Conservation (phyloP, 768 basidiomycete species). For the Mycena indigotica region DNA sequence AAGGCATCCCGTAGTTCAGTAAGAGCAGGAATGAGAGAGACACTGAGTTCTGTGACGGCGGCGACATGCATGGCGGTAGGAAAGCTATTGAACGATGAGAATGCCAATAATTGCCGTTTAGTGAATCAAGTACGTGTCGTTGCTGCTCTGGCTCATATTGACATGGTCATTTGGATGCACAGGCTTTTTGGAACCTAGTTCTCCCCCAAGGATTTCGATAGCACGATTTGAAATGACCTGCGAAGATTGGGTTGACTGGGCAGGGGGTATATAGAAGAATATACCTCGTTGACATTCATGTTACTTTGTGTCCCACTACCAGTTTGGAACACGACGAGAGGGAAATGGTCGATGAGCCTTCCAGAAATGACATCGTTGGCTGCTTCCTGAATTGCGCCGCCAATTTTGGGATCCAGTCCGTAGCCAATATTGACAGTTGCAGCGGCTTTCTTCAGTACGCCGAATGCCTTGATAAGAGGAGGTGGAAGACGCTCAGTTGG, state of each 20-base stretch:
- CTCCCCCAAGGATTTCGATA: conserved; percentile 93
- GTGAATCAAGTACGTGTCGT: conserved; percentile 73
- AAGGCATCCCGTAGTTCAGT: conserved; percentile 82
- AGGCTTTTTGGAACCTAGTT: conserved; percentile 93
- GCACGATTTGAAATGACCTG: conserved; percentile 98
- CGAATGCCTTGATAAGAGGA: conserved; percentile 97
- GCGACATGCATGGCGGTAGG: conserved; percentile 99
- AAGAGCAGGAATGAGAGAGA: conserved; percentile 82
- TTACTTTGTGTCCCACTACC: conserved; percentile 99
- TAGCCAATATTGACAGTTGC: conserved; percentile 86
- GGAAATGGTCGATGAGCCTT: conserved; percentile 93
- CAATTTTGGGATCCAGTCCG: conserved; percentile 87
- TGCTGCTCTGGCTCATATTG: conserved; percentile 98
- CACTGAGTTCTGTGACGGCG: conserved; percentile 84
- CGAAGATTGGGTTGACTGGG: not conserved
- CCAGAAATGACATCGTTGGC: conserved; percentile 97
- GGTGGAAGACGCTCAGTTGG: conserved; percentile 89
- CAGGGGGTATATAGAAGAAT: not conserved
- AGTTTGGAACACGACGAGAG: conserved; percentile 98
- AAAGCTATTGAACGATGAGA: conserved; percentile 58
- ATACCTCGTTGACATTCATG: conserved; percentile 97
- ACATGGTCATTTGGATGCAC: conserved; percentile 99
- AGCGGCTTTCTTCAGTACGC: conserved; percentile 96
- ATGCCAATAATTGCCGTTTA: not conserved
- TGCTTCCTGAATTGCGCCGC: conserved; percentile 86